These are phyloP conservation scores for Mucor racemosus DNA, from an alignment of 371 early-diverging fungal species.

Conservation along the genomic window DNA sequence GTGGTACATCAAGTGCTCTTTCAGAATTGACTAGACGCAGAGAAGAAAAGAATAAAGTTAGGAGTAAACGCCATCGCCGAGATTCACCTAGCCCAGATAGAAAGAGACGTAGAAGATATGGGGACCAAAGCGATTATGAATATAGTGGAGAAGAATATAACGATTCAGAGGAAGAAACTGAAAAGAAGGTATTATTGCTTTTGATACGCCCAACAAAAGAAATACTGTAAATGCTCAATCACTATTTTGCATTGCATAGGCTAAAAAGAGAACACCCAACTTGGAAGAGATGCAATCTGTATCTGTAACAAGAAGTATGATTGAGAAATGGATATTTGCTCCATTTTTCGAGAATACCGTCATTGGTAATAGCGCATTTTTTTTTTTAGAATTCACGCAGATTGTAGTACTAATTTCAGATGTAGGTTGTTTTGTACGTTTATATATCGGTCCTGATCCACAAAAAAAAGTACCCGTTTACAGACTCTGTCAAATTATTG, in stretches of 20 bases:
- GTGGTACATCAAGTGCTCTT: conserved; percentile 50
- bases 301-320: conserved; percentile 59
- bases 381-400: not conserved
- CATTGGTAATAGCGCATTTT: conserved; percentile 40
- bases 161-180: conserved; percentile 31
- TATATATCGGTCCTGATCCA: conserved; percentile 64
- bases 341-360: conserved; percentile 74
- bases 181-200: conserved; percentile 24
- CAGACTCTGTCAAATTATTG: conserved; percentile 68
- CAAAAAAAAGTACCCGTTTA: conserved; percentile 56
- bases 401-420: not conserved
- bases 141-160: conserved; percentile 39
- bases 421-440: conserved; percentile 63
- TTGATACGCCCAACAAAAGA: not conserved
- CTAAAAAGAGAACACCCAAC: conserved; percentile 54
- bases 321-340: conserved; percentile 77
- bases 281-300: conserved; percentile 68
- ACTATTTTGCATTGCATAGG: conserved; percentile 15
- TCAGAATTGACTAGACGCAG: conserved; percentile 60
- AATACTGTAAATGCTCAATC: not conserved
- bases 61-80: conserved; percentile 38
- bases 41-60: conserved; percentile 51
- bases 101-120: conserved; percentile 38
- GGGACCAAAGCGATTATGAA: conserved; percentile 44
- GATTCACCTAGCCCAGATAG: conserved; percentile 45